Evolutionary conservation across 768 basidiomycete genomes (phyloP), one percentile per base, ranked within the genome.

Genomic region (Daedaleopsis nitida): DNA sequence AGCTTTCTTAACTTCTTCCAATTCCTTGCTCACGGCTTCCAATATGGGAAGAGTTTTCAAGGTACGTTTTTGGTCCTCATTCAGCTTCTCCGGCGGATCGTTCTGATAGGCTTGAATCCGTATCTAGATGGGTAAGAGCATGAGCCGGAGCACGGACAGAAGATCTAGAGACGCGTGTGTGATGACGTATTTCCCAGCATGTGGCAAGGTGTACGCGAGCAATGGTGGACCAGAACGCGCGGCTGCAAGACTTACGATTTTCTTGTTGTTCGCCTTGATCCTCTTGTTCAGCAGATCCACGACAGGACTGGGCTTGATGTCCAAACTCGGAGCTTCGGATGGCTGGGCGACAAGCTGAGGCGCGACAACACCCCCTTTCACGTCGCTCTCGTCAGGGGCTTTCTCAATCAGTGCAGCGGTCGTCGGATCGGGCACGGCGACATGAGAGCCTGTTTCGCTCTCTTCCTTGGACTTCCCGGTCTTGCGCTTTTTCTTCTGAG

Each of bases 51-150:
- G 84, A 17, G 83, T 86, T 65, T 85, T 89, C 55, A 95, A 68
- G 2, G 83, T 79, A 37, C 87, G 85, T 65, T 82, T 89, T 76
- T 97, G 94, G 74, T 96, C 95, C 44, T 94, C 91, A 64, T 96
- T 92, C 56, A 96, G 83, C 68, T 89, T 88, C 57, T 87, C 86
- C 3, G 81, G 73, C 27, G 86, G 85, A 19, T 83, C 87, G 3
- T 84, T 68, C 34, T 88, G 83, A 72, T 96, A 95, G 12, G 78
- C 75, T 50, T 86, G 78, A 79, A 92, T 84, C 63, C 94, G 86
- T 62, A 81, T 79, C 95, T 96, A 66, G 42, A 49, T 59, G 58
- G 14, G 32, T 1, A 50, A 32, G 13, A 21, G 23, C 23, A 17
- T 4, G 35, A 42, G 39, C 11, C 11, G 48, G 17, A 55, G 35